Percentiles rank a stretch among this genome's conserved stretches.
Conservation (phyloP, 23 red algal genomes). For the Gracilaria vermiculophylla region DNA sequence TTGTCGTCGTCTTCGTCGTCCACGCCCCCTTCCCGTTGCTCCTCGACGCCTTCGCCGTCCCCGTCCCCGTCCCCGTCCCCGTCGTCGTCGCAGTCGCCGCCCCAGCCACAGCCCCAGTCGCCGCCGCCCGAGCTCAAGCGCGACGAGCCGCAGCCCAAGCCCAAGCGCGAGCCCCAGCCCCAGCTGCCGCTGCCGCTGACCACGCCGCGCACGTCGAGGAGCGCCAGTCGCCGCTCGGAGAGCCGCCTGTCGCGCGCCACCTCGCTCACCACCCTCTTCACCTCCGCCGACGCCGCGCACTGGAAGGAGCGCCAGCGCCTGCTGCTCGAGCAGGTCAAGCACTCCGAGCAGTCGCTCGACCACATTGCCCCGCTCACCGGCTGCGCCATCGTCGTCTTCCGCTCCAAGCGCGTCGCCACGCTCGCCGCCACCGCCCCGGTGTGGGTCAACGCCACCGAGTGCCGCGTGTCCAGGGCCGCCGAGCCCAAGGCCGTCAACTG, state of each 20-base stretch:
- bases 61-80: not conserved
- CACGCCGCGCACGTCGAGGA: too few relatives aligned
- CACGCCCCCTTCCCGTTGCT: too few relatives aligned
- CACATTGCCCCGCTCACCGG: constrained; percentile 49
- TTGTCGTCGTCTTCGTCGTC: too few relatives aligned
- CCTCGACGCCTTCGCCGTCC: too few relatives aligned
- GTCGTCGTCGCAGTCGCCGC: not conserved
- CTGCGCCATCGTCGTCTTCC: constrained; percentile 66
- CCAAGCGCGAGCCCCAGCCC: not conserved
- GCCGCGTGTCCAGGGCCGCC: constrained; percentile 16
- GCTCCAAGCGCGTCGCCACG: constrained; percentile 39
- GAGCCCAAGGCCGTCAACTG: constrained; percentile 63
- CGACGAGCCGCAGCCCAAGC: not conserved
- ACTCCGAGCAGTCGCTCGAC: constrained; percentile 3
- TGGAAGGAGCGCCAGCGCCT: constrained; percentile 1
- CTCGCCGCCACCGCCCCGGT: constrained; percentile 42
- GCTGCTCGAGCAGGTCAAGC: not conserved
- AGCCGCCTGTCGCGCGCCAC: not conserved
- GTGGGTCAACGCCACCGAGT: not conserved
- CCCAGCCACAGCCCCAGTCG: not conserved
- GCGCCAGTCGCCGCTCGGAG: not conserved
- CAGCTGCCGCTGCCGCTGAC: not conserved
- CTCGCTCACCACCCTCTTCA: not conserved
- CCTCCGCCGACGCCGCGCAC: not conserved
- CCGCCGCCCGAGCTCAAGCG: too few relatives aligned